Evolutionary conservation across 768 basidiomycete species (phyloP), one percentile per base, ranked within the genome.

Genomic region (Gymnopilus dilepis): DNA sequence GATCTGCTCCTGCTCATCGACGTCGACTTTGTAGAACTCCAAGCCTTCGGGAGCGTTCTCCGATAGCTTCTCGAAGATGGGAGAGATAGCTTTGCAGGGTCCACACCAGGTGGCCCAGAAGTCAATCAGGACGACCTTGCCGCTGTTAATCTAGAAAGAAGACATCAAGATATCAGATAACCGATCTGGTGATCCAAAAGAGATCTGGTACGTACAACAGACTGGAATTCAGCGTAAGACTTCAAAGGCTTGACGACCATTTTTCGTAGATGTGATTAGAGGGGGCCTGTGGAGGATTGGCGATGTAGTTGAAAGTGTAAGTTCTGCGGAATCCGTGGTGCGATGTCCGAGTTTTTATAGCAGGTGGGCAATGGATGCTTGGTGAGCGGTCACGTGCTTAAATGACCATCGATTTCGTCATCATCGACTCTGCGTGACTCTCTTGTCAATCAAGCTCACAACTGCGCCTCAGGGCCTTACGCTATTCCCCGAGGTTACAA

Each of bases 101-200:
- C 88, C 88, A 73, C 86, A 91, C 90, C 90, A 91, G 2, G 84
- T 82, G 40, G 90, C 90, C 87, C 87, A 89, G 76, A 92, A 91
- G 74, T 92, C 88, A 68, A 92, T 78, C 17, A 88, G 70, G 64
- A 80, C 74, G 62, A 77, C 73, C 66, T 80, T 80, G 60, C 76
- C 79, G 58, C 78, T 72, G 67, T 76, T 77, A 68, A 87, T 85
- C 82, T 81, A 62, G 56, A 50, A 30, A 57, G 58, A 41, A 47
- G 34, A 22, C 19, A n/a, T 21, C 26, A 17, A 28, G 33, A 48
- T 40, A 31, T 9, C 7, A 38, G 17, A 31, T 7, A 21, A 48
- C 26, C n/a, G 34, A 58, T 52, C 40, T 50, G 11, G 26, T 13
- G 9, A 40, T 6, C 15, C 34, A 12, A 56, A 30, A n/a, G 48